phyloP scores from a whole-genome alignment of 2,329 filamentous ascomycete genomes.

The Coleophoma eucalyptorum region DNA sequence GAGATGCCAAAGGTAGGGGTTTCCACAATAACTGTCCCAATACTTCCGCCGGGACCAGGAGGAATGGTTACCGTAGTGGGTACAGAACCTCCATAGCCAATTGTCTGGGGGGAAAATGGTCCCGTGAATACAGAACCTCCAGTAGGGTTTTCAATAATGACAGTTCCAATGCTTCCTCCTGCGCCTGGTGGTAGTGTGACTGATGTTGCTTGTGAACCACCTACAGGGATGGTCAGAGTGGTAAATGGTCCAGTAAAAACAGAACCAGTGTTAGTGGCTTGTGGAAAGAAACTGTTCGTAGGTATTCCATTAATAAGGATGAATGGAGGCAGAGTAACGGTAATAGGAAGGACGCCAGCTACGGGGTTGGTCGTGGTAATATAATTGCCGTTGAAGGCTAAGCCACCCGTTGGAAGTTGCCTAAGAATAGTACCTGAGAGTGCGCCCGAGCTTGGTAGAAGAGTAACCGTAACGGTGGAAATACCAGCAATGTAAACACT shows the following conservation, averaged over 20 bases:
- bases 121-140: background rate
- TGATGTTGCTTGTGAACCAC: background rate
- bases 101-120: background rate
- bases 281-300: too few species aligned
- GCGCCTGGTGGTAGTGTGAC: background rate
- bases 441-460: background rate
- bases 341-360: background rate
- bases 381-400: background rate
- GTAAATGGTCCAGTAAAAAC: background rate
- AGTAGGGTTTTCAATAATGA: background rate
- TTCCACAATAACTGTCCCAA: background rate
- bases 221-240: background rate
- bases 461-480: background rate
- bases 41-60: background rate
- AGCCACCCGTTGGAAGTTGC: background rate
- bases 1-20: background rate
- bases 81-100: background rate
- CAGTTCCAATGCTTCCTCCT: background rate
- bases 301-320: too few species aligned
- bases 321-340: background rate
- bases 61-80: background rate
- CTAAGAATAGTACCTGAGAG: background rate
- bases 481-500: background rate
- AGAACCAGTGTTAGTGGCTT: too few species aligned
- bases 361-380: background rate